phyloP scores from a whole-genome alignment of 139 green algal genomes.

The Asterochloris sp. region DNA sequence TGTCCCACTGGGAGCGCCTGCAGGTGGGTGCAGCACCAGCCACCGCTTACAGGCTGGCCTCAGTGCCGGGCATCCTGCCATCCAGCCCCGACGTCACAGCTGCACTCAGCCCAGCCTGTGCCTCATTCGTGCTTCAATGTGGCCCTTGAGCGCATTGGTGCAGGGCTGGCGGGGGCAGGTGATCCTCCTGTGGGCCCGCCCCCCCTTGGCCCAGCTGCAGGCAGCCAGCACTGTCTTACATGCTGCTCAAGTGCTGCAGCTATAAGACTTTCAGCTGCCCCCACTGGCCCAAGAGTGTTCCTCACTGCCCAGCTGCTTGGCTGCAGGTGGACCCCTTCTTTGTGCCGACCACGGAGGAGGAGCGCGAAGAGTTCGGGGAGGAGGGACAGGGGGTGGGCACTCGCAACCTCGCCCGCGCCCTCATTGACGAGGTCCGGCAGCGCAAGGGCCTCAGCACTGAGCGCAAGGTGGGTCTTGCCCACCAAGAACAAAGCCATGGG shows the following conservation, averaged over 20 bases:
- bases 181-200: no score
- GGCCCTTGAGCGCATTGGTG: no score
- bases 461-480: conserved; percentile 58
- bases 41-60: no score
- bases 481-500: no score
- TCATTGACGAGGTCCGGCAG: conserved; percentile 82
- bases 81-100: no score
- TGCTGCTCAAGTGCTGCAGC: no score
- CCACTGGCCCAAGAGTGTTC: neutral
- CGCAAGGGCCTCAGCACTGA: conserved; percentile 94
- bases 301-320: neutral
- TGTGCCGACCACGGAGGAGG: conserved; percentile 90
- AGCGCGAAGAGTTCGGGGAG: conserved; percentile 97
- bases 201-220: no score
- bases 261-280: no score
- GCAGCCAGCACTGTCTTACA: no score
- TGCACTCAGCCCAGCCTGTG: neutral
- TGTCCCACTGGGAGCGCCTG: conserved; percentile 95
- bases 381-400: conserved; percentile 58
- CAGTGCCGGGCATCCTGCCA: no score
- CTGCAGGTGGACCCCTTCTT: conserved; percentile 94
- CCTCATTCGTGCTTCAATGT: neutral
- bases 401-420: conserved; percentile 73
- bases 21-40: conserved; percentile 34
- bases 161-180: no score